Base-by-base conservation (phyloP, 176 grass and related monocot species). In the Panicum miliaceum region DNA sequence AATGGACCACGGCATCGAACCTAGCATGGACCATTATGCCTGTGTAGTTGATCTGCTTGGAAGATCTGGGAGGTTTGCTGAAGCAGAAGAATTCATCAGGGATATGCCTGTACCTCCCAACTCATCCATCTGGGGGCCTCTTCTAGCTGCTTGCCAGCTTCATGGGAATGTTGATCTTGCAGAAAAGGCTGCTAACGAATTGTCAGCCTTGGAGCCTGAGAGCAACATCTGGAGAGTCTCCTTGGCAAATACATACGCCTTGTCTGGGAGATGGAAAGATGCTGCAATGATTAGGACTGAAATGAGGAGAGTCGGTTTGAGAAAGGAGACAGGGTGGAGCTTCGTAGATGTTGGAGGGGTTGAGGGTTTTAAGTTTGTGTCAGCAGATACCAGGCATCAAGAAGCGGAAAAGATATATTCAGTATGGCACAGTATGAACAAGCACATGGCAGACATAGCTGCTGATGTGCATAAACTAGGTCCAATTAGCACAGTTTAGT, bases 241-340 rank as follows among this genome's bases (percentile, higher is more conserved):
- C 68, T 85, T 90, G 45, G 88, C 93, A 42, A 94, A 92, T 81
- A 76, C 85, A 14, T 94, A 90, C 23, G 93, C 88, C 3, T 81
- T 37, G 12, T 74, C 51, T 86, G 88, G 88, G 47, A 76, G 88
- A 64, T 94, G 85, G 85, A 78, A 83, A 73, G 90, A 94, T 69
- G 81, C 79, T 62, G 82, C 90, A 79, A 81, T 64, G 71, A 75
- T 90, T 81, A 90, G 90, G 81, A 66, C 88, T 86, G 90, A 85
- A 79, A 94, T 92, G 93, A 92, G 64, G 76, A 88, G 41, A 37
- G 45, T 64, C 3, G 90, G 90, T 41, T 78, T 79, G 26, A 86
- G 79, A 81, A 94, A 94, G 71, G 90, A 94, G 68, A 85, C 80
- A 0, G 93, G 90, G 16, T 94, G 93, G 93, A 94, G 93, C 48